A percentile compares a stretch with the other conserved stretches of the same genome.
Conservation (phyloP, 2,329 filamentous ascomycete genomes). For the Trichoderma koningii region DNA sequence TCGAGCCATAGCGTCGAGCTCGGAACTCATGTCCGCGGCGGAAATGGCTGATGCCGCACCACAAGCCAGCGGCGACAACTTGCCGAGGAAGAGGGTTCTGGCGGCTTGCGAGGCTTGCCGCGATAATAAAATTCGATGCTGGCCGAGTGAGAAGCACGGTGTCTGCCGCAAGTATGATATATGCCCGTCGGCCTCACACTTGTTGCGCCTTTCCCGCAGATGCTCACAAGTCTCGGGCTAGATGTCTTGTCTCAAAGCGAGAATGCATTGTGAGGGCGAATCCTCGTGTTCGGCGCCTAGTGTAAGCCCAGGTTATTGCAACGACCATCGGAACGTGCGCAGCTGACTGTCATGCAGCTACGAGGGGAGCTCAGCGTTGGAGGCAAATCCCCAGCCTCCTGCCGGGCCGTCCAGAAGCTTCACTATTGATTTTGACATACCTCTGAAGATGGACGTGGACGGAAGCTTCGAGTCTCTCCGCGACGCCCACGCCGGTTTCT, state of each 20-base stretch:
- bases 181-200: background rate
- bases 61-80: background rate
- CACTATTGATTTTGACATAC: slow-evolving; percentile 55
- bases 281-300: slow-evolving; percentile 49
- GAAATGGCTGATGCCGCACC: background rate
- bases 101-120: slow-evolving; percentile 59
- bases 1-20: no score
- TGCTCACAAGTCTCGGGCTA: slow-evolving; percentile 32
- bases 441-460: slow-evolving; percentile 40
- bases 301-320: background rate
- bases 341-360: background rate
- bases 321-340: background rate
- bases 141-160: slow-evolving; percentile 48
- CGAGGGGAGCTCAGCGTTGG: slow-evolving; percentile 27
- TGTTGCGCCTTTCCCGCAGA: background rate
- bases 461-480: slow-evolving; percentile 48
- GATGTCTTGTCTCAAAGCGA: slow-evolving; percentile 55
- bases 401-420: slow-evolving; percentile 52
- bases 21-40: no score
- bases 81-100: slow-evolving; percentile 32
- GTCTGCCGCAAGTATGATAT: slow-evolving; percentile 53
- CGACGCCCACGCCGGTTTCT: slow-evolving; percentile 45
- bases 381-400: slow-evolving; percentile 29
- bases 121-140: slow-evolving; percentile 56
- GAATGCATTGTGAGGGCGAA: slow-evolving; percentile 56